Conservation (phyloP, 2,329 filamentous ascomycete genomes). For the Sclerotinia borealis region DNA sequence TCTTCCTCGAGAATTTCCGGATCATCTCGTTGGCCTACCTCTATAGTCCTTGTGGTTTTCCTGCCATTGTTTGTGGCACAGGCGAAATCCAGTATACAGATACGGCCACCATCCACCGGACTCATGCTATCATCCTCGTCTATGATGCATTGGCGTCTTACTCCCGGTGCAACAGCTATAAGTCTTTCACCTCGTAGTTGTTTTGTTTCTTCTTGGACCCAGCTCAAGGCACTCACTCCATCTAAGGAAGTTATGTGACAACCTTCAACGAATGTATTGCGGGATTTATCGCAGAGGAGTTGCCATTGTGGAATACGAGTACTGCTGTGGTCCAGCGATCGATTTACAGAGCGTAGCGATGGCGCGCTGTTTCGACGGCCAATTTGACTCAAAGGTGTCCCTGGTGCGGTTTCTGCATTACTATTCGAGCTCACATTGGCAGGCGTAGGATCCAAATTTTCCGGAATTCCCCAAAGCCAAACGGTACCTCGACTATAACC, state of each 20-base stretch:
- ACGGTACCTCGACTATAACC: constrained; percentile 64
- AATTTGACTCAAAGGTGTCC: constrained; percentile 23
- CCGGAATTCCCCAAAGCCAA: constrained; percentile 74
- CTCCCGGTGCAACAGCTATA: constrained; percentile 66
- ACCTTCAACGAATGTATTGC: constrained; percentile 67
- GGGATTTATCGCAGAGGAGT: constrained; percentile 55
- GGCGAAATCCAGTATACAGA: constrained; percentile 69
- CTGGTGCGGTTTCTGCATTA: constrained; percentile 30
- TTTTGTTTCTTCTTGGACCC: constrained; percentile 54
- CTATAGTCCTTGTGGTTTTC: constrained; percentile 57
- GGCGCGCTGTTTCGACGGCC: constrained; percentile 29
- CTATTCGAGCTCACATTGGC: constrained; percentile 26
- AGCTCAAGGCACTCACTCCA: constrained; percentile 63
- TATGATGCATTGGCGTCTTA: constrained; percentile 50
- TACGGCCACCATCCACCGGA: constrained; percentile 71
- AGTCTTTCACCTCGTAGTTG: constrained; percentile 50
- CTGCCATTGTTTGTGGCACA: constrained; percentile 52
- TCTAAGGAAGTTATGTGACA: constrained; percentile 57
- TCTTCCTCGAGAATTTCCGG: constrained; percentile 69
- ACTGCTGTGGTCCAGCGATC: constrained; percentile 18
- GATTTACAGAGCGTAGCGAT: constrained; percentile 25
- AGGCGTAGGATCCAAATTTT: constrained; percentile 59
- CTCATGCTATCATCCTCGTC: constrained; percentile 64
- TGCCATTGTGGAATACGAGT: constrained; percentile 59
- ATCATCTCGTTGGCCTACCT: constrained; percentile 60